Conservation (phyloP, 169 alveolate genomes). For the Plasmodium coatneyi region DNA sequence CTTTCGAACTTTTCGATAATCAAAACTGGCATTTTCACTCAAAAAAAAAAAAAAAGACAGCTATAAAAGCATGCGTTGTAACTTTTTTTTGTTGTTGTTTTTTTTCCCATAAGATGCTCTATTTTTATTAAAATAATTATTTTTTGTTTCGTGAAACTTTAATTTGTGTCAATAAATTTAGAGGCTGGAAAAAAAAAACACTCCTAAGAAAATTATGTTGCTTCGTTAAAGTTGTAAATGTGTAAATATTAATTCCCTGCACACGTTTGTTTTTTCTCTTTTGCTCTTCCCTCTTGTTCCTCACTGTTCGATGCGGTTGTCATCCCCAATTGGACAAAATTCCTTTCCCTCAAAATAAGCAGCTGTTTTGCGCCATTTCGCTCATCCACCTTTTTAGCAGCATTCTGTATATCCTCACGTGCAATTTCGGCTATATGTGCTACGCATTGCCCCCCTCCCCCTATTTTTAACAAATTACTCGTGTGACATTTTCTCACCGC, state of each 20-base stretch:
- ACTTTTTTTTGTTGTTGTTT: constrained; percentile 3
- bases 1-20: background rate
- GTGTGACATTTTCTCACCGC: background rate
- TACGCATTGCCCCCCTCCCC: background rate
- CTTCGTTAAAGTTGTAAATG: background rate
- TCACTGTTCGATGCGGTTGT: background rate
- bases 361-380: background rate
- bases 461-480: background rate
- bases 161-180: constrained; percentile 1
- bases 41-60: constrained; percentile 2
- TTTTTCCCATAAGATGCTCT: background rate
- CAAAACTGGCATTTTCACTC: constrained; percentile 16
- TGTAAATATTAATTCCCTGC: constrained; percentile 2
- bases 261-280: background rate
- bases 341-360: background rate
- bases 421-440: background rate
- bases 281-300: background rate
- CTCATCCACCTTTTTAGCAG: background rate
- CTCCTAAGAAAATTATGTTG: background rate
- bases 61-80: constrained; percentile 10
- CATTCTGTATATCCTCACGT: background rate
- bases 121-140: background rate
- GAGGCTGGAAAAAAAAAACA: background rate
- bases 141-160: background rate
- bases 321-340: background rate